Evolutionary conservation across 495 filamentous ascomycete genomes (phyloP).

Genomic region (Penicillium bialowiezense): DNA sequence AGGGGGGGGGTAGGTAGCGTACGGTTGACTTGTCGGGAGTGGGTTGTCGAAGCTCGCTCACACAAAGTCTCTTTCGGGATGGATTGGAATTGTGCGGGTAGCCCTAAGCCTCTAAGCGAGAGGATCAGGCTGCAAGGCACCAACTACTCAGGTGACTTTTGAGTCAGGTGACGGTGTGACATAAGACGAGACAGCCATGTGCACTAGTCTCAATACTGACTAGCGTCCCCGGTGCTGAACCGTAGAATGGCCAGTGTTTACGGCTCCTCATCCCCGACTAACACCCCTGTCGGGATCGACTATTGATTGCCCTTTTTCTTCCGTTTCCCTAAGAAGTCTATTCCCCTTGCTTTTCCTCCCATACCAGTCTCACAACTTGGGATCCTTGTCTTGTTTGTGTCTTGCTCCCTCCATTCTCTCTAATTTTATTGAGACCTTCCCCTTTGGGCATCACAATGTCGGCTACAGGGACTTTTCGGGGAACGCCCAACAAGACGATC

Average conservation of each 20-base stretch:
- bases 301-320: constrained; percentile 20
- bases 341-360: constrained; percentile 17
- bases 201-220: constrained; percentile 8
- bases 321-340: constrained; percentile 6
- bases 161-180: too few relatives aligned
- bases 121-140: constrained; percentile 6
- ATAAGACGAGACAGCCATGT: neutral
- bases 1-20: constrained; percentile 33
- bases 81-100: constrained; percentile 41
- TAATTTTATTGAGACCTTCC: constrained; percentile 16
- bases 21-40: constrained; percentile 47
- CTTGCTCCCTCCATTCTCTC: constrained; percentile 12
- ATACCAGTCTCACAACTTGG: constrained; percentile 17
- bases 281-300: constrained; percentile 33
- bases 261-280: constrained; percentile 10
- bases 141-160: too few relatives aligned
- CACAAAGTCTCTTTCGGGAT: constrained; percentile 37
- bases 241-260: constrained; percentile 23
- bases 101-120: constrained; percentile 49
- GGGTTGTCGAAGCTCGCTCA: constrained; percentile 44
- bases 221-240: constrained; percentile 23
- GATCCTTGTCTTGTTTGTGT: constrained; percentile 17
- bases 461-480: constrained; percentile 51
- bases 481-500: constrained; percentile 46
- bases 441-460: constrained; percentile 49